phyloP scores from a whole-genome alignment of 2,329 filamentous ascomycete genomes.

The Alternaria postmessia region DNA sequence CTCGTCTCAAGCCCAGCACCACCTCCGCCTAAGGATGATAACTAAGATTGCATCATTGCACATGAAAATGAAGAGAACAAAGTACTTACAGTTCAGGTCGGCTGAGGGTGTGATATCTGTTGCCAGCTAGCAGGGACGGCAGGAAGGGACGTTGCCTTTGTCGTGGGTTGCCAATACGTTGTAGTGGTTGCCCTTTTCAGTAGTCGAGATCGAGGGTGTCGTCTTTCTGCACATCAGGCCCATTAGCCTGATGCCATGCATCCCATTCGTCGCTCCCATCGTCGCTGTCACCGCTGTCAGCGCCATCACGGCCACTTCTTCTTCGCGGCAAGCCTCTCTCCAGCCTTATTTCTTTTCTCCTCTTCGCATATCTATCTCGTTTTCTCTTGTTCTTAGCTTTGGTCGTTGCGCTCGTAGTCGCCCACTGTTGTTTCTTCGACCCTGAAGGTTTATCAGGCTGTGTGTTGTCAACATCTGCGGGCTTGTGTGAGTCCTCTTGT shows the following conservation, averaged over 20 bases:
- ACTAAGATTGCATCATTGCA: constrained; percentile 80
- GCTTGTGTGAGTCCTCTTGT: neutral
- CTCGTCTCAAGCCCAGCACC: constrained; percentile 31
- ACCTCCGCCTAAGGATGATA: constrained; percentile 96
- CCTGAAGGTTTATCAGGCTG: constrained; percentile 25
- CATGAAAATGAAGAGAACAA: constrained; percentile 3
- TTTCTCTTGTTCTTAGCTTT: constrained; percentile 38
- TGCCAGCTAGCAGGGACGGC: neutral
- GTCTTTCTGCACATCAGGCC: constrained; percentile 53
- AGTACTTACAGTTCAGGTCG: constrained; percentile 15
- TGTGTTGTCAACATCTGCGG: constrained; percentile 18
- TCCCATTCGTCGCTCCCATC: constrained; percentile 53
- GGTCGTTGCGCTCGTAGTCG: constrained; percentile 33
- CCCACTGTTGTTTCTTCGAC: constrained; percentile 38
- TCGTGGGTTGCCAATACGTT: neutral
- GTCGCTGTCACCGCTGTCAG: constrained; percentile 29
- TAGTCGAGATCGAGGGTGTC: constrained; percentile 59
- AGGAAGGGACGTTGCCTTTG: neutral
- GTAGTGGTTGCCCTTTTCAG: constrained; percentile 26
- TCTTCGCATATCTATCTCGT: constrained; percentile 34
- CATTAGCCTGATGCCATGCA: constrained; percentile 55
- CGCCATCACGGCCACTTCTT: constrained; percentile 15
- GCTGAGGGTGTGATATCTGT: neutral
- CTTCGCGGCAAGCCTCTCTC: constrained; percentile 20
- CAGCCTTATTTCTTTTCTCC: constrained; percentile 32